phyloP scores from a whole-genome alignment of 2,329 filamentous ascomycete species.

The Alternaria angustiovoidea region DNA sequence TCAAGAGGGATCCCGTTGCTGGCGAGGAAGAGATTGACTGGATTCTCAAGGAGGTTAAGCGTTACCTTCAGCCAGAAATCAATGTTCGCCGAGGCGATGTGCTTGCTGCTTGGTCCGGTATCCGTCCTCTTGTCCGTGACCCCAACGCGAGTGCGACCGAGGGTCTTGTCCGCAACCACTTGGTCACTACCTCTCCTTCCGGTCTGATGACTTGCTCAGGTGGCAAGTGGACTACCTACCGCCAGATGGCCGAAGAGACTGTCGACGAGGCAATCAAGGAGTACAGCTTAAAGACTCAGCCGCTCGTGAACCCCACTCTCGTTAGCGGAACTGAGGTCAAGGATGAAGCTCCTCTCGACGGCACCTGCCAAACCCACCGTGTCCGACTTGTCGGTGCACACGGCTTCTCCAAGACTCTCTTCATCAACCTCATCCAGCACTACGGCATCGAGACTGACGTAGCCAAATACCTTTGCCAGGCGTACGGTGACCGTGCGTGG shows the following conservation, averaged over 20 bases:
- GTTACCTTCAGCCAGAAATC: conserved; percentile 84
- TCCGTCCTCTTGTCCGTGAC: conserved; percentile 84
- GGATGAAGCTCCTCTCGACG: conserved; percentile 75
- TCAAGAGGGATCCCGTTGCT: conserved; percentile 76
- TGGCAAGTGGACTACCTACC: conserved; percentile 93
- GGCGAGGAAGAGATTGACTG: conserved; percentile 86
- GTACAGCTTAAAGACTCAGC: conserved; percentile 68
- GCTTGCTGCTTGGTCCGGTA: conserved; percentile 89
- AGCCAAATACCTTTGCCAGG: conserved; percentile 84
- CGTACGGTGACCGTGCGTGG: conserved; percentile 94
- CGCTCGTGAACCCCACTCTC: conserved; percentile 67
- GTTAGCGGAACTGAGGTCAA: conserved; percentile 76
- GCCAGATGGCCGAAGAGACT: conserved; percentile 90
- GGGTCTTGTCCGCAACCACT: conserved; percentile 85
- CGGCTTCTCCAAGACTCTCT: conserved; percentile 87
- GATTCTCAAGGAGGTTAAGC: conserved; percentile 84
- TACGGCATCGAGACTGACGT: conserved; percentile 92
- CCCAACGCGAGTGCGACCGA: conserved; percentile 86
- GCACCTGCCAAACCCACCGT: conserved; percentile 82
- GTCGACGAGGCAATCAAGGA: conserved; percentile 79
- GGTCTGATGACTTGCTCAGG: conserved; percentile 86
- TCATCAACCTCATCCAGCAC: conserved; percentile 94
- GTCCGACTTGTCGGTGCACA: conserved; percentile 84
- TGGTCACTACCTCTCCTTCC: conserved; percentile 79
- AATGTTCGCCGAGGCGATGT: conserved; percentile 85